Evolutionary conservation across 129 eudicot species (phyloP).

Genomic region (Tagetes patula): DNA sequence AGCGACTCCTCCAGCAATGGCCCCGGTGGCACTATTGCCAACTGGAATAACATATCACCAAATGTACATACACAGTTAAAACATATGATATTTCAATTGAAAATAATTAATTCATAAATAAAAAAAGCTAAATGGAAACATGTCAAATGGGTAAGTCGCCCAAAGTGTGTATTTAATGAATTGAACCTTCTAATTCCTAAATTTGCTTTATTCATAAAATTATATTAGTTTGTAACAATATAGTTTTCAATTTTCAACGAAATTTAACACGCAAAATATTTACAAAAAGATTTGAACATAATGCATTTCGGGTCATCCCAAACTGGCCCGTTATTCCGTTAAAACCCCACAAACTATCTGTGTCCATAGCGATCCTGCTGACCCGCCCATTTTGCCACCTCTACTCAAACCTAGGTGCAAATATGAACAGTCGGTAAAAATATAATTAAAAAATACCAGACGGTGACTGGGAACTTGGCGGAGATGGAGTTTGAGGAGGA

Average conservation of each 20-base stretch:
- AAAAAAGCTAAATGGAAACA: not conserved
- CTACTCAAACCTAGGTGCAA: not conserved
- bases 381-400: not conserved
- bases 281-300: not conserved
- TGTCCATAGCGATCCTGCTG: not conserved
- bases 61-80: slow-evolving; percentile 1
- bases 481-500: slow-evolving; percentile 72
- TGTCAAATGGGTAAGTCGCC: not conserved
- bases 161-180: not conserved
- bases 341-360: not conserved
- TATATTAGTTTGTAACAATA: not conserved
- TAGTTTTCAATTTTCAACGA: not conserved
- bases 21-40: slow-evolving; percentile 87
- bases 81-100: not conserved
- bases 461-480: slow-evolving; percentile 44
- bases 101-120: not conserved
- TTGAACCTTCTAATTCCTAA: not conserved
- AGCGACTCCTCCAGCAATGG: slow-evolving; percentile 99
- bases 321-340: slow-evolving; percentile 2
- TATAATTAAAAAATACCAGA: slow-evolving; percentile 43
- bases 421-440: not conserved
- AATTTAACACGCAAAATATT: not conserved
- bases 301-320: not conserved
- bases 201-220: not conserved
- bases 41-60: slow-evolving; percentile 34